Conservation (phyloP, 768 basidiomycete genomes). For the Hygrocybe coccinea region DNA sequence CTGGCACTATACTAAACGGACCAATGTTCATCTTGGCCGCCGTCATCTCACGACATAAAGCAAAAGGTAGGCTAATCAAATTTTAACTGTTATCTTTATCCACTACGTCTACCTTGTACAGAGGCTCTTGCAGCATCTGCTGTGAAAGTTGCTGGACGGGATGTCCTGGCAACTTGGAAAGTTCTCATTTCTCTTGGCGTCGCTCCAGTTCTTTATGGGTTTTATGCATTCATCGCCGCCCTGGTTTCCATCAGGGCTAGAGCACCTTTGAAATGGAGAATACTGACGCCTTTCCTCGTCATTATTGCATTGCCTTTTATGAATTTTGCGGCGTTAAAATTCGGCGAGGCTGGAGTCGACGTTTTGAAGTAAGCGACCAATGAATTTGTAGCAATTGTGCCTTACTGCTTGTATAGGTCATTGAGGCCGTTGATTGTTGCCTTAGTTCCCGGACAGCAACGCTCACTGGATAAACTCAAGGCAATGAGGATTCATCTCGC, state of each 20-base stretch:
- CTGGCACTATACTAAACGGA: conserved; percentile 85
- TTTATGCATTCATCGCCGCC: conserved; percentile 80
- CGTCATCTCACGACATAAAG: conserved; percentile 81
- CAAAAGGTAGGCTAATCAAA: conserved; percentile 55
- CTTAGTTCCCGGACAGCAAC: conserved; percentile 82
- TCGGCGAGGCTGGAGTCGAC: conserved; percentile 97
- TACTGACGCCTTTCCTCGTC: conserved; percentile 76
- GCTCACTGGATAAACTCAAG: conserved; percentile 71
- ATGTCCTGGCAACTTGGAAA: conserved; percentile 98
- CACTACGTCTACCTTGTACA: conserved; percentile 28
- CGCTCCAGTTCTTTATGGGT: conserved; percentile 77
- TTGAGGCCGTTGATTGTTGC: conserved; percentile 85
- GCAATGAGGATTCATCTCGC: conserved; percentile 67
- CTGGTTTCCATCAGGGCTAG: conserved; percentile 63
- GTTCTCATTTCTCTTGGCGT: conserved; percentile 89
- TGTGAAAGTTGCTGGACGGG: conserved; percentile 93
- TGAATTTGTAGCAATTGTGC: conserved; percentile 1
- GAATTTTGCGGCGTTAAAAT: conserved; percentile 91
- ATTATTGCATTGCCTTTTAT: conserved; percentile 75
- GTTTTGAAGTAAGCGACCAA: conserved; percentile 73
- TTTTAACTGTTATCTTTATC: conserved; percentile 1
- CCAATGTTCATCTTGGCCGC: conserved; percentile 92
- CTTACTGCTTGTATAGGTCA: conserved; percentile 49
- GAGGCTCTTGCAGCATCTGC: conserved; percentile 93
- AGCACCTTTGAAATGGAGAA: conserved; percentile 54